A percentile compares a stretch with the other conserved stretches of the same genome.
Conservation (phyloP, 2,329 filamentous ascomycete species). For the Lecanosticta acicola region DNA sequence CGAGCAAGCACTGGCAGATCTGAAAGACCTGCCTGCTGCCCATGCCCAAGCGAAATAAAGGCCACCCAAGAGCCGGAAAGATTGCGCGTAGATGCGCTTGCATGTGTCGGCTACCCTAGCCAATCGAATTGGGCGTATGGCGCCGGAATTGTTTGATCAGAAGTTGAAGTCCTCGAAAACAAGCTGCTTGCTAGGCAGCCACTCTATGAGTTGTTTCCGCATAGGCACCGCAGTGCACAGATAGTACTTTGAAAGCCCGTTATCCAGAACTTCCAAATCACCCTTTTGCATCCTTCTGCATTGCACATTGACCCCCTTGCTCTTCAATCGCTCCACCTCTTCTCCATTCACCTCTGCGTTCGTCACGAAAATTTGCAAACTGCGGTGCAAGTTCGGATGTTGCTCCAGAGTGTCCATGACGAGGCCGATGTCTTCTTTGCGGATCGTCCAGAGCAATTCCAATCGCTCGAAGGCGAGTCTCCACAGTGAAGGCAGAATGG, state of each 20-base stretch:
- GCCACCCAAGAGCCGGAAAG: neutral
- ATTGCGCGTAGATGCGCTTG: neutral
- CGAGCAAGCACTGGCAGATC: conserved; percentile 26
- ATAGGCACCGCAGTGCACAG: conserved; percentile 52
- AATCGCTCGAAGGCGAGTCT: conserved; percentile 40
- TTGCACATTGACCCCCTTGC: conserved; percentile 33
- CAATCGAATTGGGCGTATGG: too few relatives aligned
- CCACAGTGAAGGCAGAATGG: conserved; percentile 55
- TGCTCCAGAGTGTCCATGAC: conserved; percentile 54
- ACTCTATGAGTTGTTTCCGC: conserved; percentile 44
- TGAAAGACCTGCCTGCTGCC: conserved; percentile 12
- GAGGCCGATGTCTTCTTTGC: conserved; percentile 56
- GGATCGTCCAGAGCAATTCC: conserved; percentile 63
- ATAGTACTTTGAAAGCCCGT: conserved; percentile 48
- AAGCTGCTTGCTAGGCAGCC: conserved; percentile 44
- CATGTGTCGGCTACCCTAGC: too few relatives aligned
- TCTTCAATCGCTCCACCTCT: conserved; percentile 40
- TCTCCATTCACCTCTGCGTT: conserved; percentile 12
- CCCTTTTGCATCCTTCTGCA: conserved; percentile 42
- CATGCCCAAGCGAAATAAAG: neutral
- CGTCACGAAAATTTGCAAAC: conserved; percentile 62
- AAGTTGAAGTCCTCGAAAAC: conserved; percentile 50
- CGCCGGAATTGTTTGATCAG: conserved; percentile 13
- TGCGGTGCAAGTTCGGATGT: conserved; percentile 47
- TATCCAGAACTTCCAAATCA: conserved; percentile 40